These are phyloP conservation scores for Carex sylvatica DNA, from an alignment of 202 grass and related monocot species.

Conservation along the genomic window DNA sequence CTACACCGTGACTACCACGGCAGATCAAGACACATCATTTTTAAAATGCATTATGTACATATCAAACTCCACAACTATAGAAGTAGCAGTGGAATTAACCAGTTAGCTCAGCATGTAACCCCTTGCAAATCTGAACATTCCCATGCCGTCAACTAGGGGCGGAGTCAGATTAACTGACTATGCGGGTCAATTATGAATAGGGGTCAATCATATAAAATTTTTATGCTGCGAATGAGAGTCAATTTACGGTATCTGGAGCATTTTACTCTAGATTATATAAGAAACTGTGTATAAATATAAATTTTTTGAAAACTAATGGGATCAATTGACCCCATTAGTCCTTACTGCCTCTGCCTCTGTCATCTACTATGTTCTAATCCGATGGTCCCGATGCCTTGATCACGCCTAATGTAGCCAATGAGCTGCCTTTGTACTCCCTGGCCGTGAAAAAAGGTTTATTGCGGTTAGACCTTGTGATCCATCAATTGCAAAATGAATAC, in stretches of 20 bases:
- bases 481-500: slow-evolving; percentile 45
- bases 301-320: no score
- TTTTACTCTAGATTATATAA: no score
- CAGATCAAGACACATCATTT: neutral
- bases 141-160: no score
- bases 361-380: slow-evolving; percentile 53
- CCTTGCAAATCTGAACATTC: slow-evolving; percentile 57
- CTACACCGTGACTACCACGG: neutral
- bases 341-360: no score
- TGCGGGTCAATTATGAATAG: no score
- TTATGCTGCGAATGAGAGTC: no score
- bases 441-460: slow-evolving; percentile 53
- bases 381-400: slow-evolving; percentile 12
- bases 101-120: slow-evolving; percentile 53
- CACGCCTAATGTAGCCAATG: slow-evolving; percentile 38
- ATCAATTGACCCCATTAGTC: no score
- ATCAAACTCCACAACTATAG: slow-evolving; percentile 53
- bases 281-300: no score
- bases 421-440: slow-evolving; percentile 35
- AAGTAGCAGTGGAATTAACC: slow-evolving; percentile 25
- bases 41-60: slow-evolving; percentile 33
- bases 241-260: no score
- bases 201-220: no score
- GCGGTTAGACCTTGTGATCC: slow-evolving; percentile 29
- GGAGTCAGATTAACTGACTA: no score